Evolutionary conservation across 768 basidiomycete genomes (phyloP).

Genomic region (Hypsizygus marmoreus): DNA sequence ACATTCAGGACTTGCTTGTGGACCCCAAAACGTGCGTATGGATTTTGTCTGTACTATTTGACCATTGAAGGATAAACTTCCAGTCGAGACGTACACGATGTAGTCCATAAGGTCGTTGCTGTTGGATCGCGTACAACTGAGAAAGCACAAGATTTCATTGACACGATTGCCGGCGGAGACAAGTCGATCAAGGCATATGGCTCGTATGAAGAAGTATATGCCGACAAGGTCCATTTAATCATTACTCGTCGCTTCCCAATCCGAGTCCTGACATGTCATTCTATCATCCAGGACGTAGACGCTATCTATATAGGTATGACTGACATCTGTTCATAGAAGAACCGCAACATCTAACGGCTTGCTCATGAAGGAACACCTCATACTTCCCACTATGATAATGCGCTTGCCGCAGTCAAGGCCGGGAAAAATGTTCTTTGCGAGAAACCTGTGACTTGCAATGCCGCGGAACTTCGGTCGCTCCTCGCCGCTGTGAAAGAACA

Average conservation of each 20-base stretch:
- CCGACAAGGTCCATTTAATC: constrained; percentile 53
- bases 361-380: constrained; percentile 71
- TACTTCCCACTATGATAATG: constrained; percentile 78
- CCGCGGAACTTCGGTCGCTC: constrained; percentile 73
- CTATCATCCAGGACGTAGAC: constrained; percentile 59
- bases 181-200: constrained; percentile 67
- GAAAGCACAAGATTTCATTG: constrained; percentile 73
- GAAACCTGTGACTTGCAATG: constrained; percentile 83
- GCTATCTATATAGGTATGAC: constrained; percentile 70
- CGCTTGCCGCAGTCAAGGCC: constrained; percentile 72
- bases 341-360: neutral
- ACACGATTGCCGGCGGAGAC: constrained; percentile 49
- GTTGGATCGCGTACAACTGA: constrained; percentile 75
- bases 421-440: constrained; percentile 89
- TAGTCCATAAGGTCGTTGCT: constrained; percentile 68
- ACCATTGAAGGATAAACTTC: neutral
- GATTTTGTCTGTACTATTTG: neutral
- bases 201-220: constrained; percentile 72
- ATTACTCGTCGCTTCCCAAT: neutral
- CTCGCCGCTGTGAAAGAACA: constrained; percentile 74
- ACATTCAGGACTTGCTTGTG: constrained; percentile 79
- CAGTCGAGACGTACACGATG: constrained; percentile 68
- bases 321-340: neutral
- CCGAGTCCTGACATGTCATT: too few species aligned
- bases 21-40: constrained; percentile 65